A percentile compares a stretch with the other conserved stretches of the same genome.
phyloP scores from a whole-genome alignment of 768 basidiomycete genomes.

The Russula sp. region DNA sequence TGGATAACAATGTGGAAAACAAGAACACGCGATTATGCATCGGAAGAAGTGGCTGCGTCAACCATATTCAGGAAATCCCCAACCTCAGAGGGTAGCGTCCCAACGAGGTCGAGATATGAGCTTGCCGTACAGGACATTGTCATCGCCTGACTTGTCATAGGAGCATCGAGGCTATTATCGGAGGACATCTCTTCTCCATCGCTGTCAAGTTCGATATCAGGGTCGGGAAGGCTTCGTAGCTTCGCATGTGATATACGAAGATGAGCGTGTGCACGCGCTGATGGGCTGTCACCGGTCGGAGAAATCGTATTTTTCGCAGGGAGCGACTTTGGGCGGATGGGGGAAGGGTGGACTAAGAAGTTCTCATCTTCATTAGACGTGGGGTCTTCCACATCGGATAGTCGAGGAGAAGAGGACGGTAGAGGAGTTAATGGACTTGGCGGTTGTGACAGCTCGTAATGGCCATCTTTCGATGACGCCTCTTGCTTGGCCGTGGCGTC shows the following conservation, averaged over 20 bases:
- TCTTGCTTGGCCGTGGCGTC: neutral
- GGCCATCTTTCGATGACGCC: neutral
- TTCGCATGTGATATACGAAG: constrained; percentile 15
- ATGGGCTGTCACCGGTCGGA: neutral
- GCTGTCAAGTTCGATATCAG: constrained; percentile 7
- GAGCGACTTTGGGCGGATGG: neutral
- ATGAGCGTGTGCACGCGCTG: neutral
- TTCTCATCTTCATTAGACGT: constrained; percentile 1
- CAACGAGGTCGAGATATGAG: constrained; percentile 13
- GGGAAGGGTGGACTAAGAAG: neutral
- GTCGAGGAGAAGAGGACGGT: neutral
- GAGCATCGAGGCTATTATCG: neutral
- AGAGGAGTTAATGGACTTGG: constrained; percentile 13
- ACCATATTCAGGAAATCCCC: constrained; percentile 15
- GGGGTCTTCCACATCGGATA: neutral
- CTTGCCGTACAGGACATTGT: neutral
- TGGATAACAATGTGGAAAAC: neutral
- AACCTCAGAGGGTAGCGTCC: constrained; percentile 14
- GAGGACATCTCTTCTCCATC: constrained; percentile 13
- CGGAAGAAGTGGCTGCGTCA: neutral
- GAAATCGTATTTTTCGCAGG: neutral
- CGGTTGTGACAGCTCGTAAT: neutral
- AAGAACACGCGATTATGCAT: neutral
- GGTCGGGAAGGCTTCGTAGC: constrained; percentile 12
- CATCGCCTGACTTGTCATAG: neutral